A percentile compares a stretch with the other conserved stretches of the same genome.
phyloP scores from a whole-genome alignment of 257 asterid species.

The Gardenia jasminoides region DNA sequence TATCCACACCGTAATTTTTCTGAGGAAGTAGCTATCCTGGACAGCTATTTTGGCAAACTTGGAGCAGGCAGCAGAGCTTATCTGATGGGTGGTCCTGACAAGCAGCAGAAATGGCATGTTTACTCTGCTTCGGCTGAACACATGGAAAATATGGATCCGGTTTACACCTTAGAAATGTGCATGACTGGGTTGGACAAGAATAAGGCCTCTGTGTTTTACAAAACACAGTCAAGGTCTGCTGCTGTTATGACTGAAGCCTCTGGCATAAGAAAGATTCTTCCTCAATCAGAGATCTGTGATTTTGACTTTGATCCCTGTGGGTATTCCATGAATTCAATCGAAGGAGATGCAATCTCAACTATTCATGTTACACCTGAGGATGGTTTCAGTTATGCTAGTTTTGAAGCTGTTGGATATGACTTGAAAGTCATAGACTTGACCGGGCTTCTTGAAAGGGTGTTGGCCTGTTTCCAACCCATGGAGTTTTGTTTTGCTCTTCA shows the following conservation, averaged over 20 bases:
- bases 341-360: slow-evolving; percentile 63
- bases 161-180: slow-evolving; percentile 77
- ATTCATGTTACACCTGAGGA: slow-evolving; percentile 84
- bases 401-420: slow-evolving; percentile 79
- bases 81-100: slow-evolving; percentile 51
- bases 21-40: slow-evolving; percentile 72
- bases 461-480: slow-evolving; percentile 59
- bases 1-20: slow-evolving; percentile 74
- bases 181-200: slow-evolving; percentile 77
- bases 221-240: slow-evolving; percentile 49
- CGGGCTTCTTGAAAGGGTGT: slow-evolving; percentile 52
- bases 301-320: slow-evolving; percentile 89
- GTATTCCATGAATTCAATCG: slow-evolving; percentile 84
- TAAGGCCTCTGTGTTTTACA: slow-evolving; percentile 62
- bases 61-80: slow-evolving; percentile 58
- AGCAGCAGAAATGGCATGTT: slow-evolving; percentile 66
- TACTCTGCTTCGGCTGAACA: slow-evolving; percentile 56
- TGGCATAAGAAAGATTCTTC: slow-evolving; percentile 73
- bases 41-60: slow-evolving; percentile 63
- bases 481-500: slow-evolving; percentile 65
- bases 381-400: slow-evolving; percentile 85
- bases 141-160: slow-evolving; percentile 37
- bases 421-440: slow-evolving; percentile 35
- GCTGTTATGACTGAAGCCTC: slow-evolving; percentile 53
- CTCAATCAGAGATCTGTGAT: slow-evolving; percentile 61